Evolutionary conservation across 148 eudicot species (phyloP), one percentile per base, ranked within the genome.

Genomic region (Camellia sinensis): DNA sequence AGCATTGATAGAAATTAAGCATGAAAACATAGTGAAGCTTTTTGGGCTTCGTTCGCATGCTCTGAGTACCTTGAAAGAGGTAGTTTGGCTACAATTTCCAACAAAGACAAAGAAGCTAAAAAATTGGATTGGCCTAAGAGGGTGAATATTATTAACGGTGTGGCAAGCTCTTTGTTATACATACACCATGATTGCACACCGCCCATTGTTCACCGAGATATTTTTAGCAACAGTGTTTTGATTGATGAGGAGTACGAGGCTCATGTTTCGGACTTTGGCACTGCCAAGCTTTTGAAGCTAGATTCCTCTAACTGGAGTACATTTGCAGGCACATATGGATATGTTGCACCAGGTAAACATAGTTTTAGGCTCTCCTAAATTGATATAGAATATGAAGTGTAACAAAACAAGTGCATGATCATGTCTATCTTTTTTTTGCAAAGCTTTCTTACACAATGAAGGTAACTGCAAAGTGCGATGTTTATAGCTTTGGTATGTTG

Each of bases 401-500:
- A 29, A 29, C 29, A 29, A 29, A 29, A 29, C 29, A 54, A 7
- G 11, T 54, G 10, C 59, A 54, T 54, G 59, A 64, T 64, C 41
- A 21, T 40, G 9, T 61, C 11, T 40, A 14, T 64, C 3, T 64
- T 19, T 79, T 29, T 50, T n/a, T 75, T 67, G 80, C 86, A 84
- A 86, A 87, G 79, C 79, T 87, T 4, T 85, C 89, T 5, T 84
- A 82, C 74, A 87, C 82, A 11, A 82, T 82, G 84, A 80, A 82
- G 54, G 75, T 83, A 64, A 84, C 84, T 41, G 60, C 62, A 50
- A 84, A 84, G 41, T 84, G 87, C 22, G 89, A 87, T 74, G 87
- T 87, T 14, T 87, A 87, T 74, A 87, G 89, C 80, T 87, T 87
- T n/a, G 89, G 89, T 67, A 84, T 87, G 11, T 15, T 84, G 15